Evolutionary conservation across 768 basidiomycete species (phyloP), one percentile per base, ranked within the genome.

Genomic region (Floccularia luteovirens): DNA sequence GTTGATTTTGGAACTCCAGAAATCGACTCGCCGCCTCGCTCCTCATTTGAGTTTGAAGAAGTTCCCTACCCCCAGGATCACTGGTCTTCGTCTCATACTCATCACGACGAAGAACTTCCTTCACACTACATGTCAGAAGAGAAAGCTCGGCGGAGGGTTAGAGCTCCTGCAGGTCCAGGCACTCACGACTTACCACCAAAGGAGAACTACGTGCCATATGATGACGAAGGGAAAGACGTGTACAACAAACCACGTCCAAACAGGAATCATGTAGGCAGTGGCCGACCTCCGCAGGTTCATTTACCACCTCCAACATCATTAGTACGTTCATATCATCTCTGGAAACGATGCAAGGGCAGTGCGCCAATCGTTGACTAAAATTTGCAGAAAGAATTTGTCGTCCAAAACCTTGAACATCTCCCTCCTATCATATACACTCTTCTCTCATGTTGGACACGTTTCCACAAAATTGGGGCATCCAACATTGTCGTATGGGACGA

Each of bases 401-500:
- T 75, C 39, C 87, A 90, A 69, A 89, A 91, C 61, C 62, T 77
- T 38, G 86, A 90, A 48, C 77, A 84, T 56, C 58, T 91, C 46
- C 72, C 82, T 0, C 84, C 91, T 5, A 72, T 81, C 39, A 64
- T 90, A 27, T 99, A 98, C 67, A 96, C 93, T 30, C 75, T 94
- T 23, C 77, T 97, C 32, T 82, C 91, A 8, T 92, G 94, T 67
- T 90, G 88, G 77, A 96, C 94, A 4, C 83, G 93, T 21, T 94
- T 86, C 61, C 85, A 93, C 69, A 76, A 82, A 51, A 99, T 99
- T 34, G 94, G 96, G 10, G 76, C 79, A 41, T 74, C 88, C 24
- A 75, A 84, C 54, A 56, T 75, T 47, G 94, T 99, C 61, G 80
- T 98, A 43, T 98, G 94, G 96, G 96, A 99, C 60, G 96, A 99